phyloP scores from a whole-genome alignment of 495 filamentous ascomycete genomes.

The Podospora bellae-mahoneyi region DNA sequence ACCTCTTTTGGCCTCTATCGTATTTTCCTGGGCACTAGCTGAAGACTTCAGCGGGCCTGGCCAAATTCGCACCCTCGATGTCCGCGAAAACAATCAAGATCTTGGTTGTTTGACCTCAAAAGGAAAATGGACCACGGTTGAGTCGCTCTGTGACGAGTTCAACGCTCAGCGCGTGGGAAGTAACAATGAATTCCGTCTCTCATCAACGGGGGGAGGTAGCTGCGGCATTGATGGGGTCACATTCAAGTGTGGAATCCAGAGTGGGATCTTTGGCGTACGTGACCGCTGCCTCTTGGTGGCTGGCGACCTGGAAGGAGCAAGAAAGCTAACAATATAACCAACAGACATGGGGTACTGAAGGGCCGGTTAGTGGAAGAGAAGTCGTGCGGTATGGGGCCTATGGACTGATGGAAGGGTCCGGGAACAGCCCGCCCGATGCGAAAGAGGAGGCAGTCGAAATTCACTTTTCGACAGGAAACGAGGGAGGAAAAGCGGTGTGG shows the following conservation, averaged over 20 bases:
- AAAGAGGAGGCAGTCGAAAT: constrained; percentile 8
- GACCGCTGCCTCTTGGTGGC: not conserved
- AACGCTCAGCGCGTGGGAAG: not conserved
- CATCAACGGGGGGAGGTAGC: not conserved
- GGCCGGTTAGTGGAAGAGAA: constrained; percentile 3
- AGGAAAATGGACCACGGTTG: constrained; percentile 19
- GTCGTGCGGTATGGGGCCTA: constrained; percentile 16
- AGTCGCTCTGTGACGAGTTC: constrained; percentile 17
- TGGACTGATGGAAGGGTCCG: constrained; percentile 14
- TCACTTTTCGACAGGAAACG: constrained; percentile 11
- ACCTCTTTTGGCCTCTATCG: not conserved
- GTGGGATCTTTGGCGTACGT: constrained; percentile 12
- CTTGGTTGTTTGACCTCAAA: constrained; percentile 19
- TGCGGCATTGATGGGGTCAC: constrained; percentile 14
- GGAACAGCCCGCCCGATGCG: constrained; percentile 10
- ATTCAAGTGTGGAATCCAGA: constrained; percentile 7
- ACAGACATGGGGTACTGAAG: constrained; percentile 3
- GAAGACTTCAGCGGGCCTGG: constrained; percentile 14
- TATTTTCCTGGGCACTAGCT: not conserved
- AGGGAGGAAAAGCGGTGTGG: constrained; percentile 20
- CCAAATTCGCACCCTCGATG: constrained; percentile 20
- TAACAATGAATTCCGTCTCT: constrained; percentile 6
- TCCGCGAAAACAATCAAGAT: constrained; percentile 10
- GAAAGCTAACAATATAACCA: not conserved
- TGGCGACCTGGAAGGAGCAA: not conserved